phyloP scores from a whole-genome alignment of 139 green algal species.

The Coccomyxa sp. region DNA sequence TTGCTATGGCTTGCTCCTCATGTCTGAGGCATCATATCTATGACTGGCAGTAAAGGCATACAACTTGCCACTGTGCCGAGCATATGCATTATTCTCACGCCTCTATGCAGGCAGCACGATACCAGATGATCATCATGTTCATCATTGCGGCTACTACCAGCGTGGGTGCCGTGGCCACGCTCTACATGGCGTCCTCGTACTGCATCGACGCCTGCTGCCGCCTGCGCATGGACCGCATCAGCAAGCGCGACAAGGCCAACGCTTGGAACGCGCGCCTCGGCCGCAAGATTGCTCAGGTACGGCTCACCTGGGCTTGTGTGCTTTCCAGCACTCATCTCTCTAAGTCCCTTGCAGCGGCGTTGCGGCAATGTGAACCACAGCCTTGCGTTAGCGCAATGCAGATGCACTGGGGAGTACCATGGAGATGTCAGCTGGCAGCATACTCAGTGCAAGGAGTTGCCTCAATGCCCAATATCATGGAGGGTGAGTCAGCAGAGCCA shows the following conservation, averaged over 20 bases:
- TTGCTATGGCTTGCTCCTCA: not conserved
- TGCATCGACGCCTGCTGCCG: constrained; percentile 3
- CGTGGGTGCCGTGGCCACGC: not conserved
- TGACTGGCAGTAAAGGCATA: too few relatives aligned
- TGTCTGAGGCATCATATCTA: too few relatives aligned
- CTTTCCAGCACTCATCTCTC: not conserved
- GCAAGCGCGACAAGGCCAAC: not conserved
- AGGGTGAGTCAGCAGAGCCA: too few relatives aligned
- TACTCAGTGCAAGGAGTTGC: not conserved
- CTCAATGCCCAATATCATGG: too few relatives aligned
- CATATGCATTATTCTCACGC: too few relatives aligned
- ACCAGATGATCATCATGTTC: constrained; percentile 85
- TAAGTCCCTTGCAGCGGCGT: not conserved
- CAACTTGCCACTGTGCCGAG: too few relatives aligned
- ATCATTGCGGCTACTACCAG: constrained; percentile 39
- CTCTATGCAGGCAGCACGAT: constrained; percentile 43
- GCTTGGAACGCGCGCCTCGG: not conserved
- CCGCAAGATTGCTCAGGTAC: not conserved
- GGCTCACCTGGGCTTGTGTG: not conserved
- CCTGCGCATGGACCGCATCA: constrained; percentile 8
- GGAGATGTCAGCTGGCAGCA: too few relatives aligned
- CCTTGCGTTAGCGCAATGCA: too few relatives aligned
- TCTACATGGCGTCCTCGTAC: constrained; percentile 5
- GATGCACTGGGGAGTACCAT: too few relatives aligned
- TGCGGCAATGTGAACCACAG: not conserved